Evolutionary conservation across 495 filamentous ascomycete species (phyloP).

Genomic region (Hypoxylon fuscum): DNA sequence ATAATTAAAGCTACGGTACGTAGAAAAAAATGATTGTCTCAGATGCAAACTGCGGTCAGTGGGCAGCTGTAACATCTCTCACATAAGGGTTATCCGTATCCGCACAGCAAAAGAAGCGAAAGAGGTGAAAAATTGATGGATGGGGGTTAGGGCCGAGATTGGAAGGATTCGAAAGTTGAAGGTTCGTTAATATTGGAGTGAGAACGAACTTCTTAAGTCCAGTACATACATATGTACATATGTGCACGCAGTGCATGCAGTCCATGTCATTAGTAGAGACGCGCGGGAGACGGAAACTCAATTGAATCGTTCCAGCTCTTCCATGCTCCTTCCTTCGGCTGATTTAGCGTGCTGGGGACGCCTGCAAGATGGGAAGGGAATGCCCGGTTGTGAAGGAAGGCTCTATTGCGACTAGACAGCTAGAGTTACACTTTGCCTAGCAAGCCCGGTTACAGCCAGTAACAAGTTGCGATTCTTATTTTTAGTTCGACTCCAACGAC

Average conservation of each 20-base stretch:
- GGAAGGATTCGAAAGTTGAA: conserved; percentile 1
- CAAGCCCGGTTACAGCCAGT: background rate
- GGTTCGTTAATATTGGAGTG: background rate
- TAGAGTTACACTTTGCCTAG: background rate
- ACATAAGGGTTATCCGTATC: background rate
- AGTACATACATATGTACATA: no score
- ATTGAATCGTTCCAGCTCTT: conserved; percentile 3
- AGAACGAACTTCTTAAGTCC: no score
- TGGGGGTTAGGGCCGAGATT: background rate
- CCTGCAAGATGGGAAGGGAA: background rate
- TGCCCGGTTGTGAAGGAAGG: background rate
- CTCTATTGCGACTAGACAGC: background rate
- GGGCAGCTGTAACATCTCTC: background rate
- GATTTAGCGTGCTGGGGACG: conserved; percentile 20
- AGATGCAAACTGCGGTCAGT: conserved; percentile 26
- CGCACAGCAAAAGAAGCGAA: background rate
- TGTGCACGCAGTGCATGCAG: no score
- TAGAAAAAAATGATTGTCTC: conserved; percentile 35
- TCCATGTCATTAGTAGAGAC: no score
- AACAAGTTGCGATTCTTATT: background rate
- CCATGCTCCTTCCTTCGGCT: conserved; percentile 23
- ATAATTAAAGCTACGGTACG: conserved; percentile 25
- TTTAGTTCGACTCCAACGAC: conserved; percentile 1
- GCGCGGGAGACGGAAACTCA: no score
- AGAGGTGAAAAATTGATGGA: background rate